Evolutionary conservation across 2,329 filamentous ascomycete genomes (phyloP), one percentile per base, ranked within the genome.

Genomic region (Aspergillus sp.): DNA sequence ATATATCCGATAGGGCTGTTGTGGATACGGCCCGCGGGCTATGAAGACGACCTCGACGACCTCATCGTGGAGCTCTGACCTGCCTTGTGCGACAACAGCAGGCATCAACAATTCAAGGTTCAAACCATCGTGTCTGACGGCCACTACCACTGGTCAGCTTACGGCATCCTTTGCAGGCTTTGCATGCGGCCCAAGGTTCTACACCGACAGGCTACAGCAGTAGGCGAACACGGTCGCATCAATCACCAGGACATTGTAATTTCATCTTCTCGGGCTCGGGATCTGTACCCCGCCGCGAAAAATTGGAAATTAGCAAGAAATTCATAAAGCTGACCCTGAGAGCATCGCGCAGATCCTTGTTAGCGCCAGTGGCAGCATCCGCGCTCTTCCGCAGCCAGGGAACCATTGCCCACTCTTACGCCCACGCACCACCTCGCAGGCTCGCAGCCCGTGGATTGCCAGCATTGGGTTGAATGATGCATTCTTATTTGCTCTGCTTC

Each of bases 401-500:
- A 31, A 31, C 27, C 27, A 31, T 31, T 31, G 27, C 9, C 35
- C 35, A 37, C 35, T 37, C 35, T 37, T 37, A 37, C 15, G 35
- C 35, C 35, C 35, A 37, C 35, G 35, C 35, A 37, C 35, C 15
- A 17, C 12, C 46, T 17, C 46, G 23, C 31, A 35, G 41, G 35
- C 46, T 17, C 46, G 23, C 31, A 35, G 41, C 21, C 43, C 17
- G 23, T 43, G 27, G 37, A 45, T 25, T 39, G 15, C 43, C 27
- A 31, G 27, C 27, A 31, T 31, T 31, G 8, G 27, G 9, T 3
- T 31, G 25, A 39, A 48, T 37, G 39, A 53, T 49, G 46, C 27
- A 53, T 54, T 45, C 46, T 19, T 35, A 31, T n/a, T 45, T 47
- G 41, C 43, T 44, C 50, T 55, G 27, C n/a, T 14, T 33, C 25